A percentile compares a stretch with the other conserved stretches of the same genome.
These are phyloP conservation scores for Melampsora abietis-canadensis DNA, from an alignment of 1,284 basidiomycete genomes.

Conservation along the genomic window DNA sequence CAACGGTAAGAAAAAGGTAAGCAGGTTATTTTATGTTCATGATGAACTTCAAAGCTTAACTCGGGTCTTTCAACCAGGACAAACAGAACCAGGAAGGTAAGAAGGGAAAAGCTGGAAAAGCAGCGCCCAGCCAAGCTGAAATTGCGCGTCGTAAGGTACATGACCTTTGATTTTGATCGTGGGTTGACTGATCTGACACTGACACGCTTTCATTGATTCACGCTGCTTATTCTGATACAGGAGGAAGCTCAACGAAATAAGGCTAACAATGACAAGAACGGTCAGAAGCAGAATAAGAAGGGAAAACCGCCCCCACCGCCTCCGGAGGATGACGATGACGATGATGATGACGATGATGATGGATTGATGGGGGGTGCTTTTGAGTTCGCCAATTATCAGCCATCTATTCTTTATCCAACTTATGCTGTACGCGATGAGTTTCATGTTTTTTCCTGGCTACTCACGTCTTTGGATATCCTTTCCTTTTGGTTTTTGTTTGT, in stretches of 20 bases:
- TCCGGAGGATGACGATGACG: slow-evolving; percentile 2
- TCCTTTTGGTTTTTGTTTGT: background rate
- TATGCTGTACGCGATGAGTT: slow-evolving; percentile 8
- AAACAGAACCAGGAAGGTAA: background rate
- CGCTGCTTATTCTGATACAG: background rate
- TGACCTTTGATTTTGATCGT: background rate
- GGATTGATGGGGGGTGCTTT: slow-evolving; percentile 7
- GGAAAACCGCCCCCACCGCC: slow-evolving; percentile 1
- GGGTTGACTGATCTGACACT: too few relatives aligned
- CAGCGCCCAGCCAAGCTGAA: background rate
- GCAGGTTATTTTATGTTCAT: background rate
- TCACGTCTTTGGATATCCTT: slow-evolving; percentile 9
- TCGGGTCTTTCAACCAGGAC: background rate
- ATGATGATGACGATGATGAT: slow-evolving; percentile 3
- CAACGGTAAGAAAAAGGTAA: slow-evolving; percentile 7
- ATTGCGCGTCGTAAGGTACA: slow-evolving; percentile 7
- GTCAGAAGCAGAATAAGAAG: slow-evolving; percentile 2
- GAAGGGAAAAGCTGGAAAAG: slow-evolving; percentile 8
- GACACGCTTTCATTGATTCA: too few relatives aligned
- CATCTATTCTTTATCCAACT: slow-evolving; percentile 7
- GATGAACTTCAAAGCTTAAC: background rate
- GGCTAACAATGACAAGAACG: background rate
- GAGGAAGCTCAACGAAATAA: slow-evolving; percentile 4
- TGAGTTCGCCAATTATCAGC: slow-evolving; percentile 9
- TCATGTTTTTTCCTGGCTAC: slow-evolving; percentile 8